Evolutionary conservation across 73 alveolate species (phyloP).

Genomic region (Uronychia setigera): DNA sequence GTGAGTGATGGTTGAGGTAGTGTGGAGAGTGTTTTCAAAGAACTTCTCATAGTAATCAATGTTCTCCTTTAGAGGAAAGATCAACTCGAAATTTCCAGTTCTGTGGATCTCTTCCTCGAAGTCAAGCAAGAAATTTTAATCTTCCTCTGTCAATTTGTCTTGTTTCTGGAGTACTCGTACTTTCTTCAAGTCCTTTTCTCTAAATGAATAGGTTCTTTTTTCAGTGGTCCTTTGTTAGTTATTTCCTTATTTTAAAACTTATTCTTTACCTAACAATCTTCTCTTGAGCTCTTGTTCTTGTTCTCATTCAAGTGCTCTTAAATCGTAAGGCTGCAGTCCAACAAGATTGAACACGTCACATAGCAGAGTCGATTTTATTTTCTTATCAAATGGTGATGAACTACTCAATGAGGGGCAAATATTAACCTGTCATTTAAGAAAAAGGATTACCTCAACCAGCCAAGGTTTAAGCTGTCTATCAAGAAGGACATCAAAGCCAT

Average conservation of each 20-base stretch:
- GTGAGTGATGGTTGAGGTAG: too few species aligned
- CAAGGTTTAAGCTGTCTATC: slow-evolving; percentile 91
- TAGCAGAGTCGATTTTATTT: slow-evolving; percentile 84
- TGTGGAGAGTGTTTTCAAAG: too few species aligned
- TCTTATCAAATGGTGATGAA: slow-evolving; percentile 87
- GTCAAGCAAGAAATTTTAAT: background rate
- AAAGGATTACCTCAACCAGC: slow-evolving; percentile 76
- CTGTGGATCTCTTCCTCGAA: slow-evolving; percentile 54
- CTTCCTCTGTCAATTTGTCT: background rate
- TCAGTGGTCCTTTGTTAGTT: background rate
- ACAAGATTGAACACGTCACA: slow-evolving; percentile 82
- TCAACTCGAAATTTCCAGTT: slow-evolving; percentile 53
- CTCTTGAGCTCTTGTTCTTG: slow-evolving; percentile 8
- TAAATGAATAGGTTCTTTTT: background rate
- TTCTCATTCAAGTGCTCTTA: slow-evolving; percentile 53
- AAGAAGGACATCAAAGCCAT: slow-evolving; percentile 93
- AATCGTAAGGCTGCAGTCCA: slow-evolving; percentile 88
- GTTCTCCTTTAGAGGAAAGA: slow-evolving; percentile 67
- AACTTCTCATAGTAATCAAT: slow-evolving; percentile 57
- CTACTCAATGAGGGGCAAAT: slow-evolving; percentile 92
- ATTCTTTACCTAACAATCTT: background rate
- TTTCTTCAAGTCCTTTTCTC: background rate
- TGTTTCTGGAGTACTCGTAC: background rate
- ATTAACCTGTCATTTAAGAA: slow-evolving; percentile 56
- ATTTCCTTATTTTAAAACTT: background rate